Evolutionary conservation across 2,329 filamentous ascomycete species (phyloP).

Genomic region (Chrysoporthe deuterocubensis): DNA sequence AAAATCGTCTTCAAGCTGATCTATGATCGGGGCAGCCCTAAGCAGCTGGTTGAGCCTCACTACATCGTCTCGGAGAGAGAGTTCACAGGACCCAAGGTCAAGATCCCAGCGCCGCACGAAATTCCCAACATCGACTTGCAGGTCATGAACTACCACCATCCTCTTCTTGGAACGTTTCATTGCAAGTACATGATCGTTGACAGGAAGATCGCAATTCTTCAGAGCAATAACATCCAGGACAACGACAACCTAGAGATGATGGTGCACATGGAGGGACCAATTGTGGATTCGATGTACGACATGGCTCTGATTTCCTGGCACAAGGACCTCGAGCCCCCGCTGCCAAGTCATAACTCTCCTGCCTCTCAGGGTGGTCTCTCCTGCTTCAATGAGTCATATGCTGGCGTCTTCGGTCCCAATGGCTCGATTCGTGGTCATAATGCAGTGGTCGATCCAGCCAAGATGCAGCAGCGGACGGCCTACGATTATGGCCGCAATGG

Average conservation of each 20-base stretch:
- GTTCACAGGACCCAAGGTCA: slow-evolving; percentile 62
- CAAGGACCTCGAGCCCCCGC: slow-evolving; percentile 60
- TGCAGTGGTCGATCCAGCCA: slow-evolving; percentile 36
- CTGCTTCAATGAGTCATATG: slow-evolving; percentile 34
- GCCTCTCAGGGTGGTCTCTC: slow-evolving; percentile 43
- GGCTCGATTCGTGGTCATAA: slow-evolving; percentile 39
- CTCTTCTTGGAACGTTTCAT: slow-evolving; percentile 75
- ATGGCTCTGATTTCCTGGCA: slow-evolving; percentile 75
- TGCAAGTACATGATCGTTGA: slow-evolving; percentile 80
- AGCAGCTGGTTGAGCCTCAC: slow-evolving; percentile 69
- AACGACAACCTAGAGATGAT: slow-evolving; percentile 86
- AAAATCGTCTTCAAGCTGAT: slow-evolving; percentile 73
- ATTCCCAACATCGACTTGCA: slow-evolving; percentile 74
- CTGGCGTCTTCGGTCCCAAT: slow-evolving; percentile 36
- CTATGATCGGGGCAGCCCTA: slow-evolving; percentile 71
- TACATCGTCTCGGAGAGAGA: slow-evolving; percentile 60
- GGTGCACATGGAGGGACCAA: slow-evolving; percentile 73
- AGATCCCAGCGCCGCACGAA: slow-evolving; percentile 64
- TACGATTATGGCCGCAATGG: slow-evolving; percentile 25
- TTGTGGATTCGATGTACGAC: slow-evolving; percentile 78
- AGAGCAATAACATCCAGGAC: slow-evolving; percentile 80
- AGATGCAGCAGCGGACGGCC: slow-evolving; percentile 30
- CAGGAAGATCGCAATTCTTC: slow-evolving; percentile 68
- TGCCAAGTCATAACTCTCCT: slow-evolving; percentile 59
- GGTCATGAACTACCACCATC: slow-evolving; percentile 73